These are phyloP conservation scores for Podospora appendiculata DNA, from an alignment of 495 filamentous ascomycete genomes.

Conservation along the genomic window DNA sequence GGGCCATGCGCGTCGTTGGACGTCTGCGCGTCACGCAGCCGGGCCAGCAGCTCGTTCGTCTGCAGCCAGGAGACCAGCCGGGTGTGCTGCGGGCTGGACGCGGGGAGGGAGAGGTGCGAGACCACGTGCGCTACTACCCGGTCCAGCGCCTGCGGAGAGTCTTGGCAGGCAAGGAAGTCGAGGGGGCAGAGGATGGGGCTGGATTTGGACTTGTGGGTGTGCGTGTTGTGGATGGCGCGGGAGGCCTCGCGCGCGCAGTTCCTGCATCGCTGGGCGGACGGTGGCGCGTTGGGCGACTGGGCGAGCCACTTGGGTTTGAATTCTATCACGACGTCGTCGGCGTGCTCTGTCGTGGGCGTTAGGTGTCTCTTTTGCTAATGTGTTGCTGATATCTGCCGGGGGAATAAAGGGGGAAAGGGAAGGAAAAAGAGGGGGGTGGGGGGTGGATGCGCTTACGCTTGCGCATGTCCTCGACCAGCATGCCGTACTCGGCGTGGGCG, in stretches of 20 bases:
- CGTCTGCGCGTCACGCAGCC: slow-evolving; percentile 42
- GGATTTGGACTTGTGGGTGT: neutral
- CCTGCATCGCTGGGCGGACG: slow-evolving; percentile 59
- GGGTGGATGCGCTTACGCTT: slow-evolving; percentile 10
- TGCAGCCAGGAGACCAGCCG: slow-evolving; percentile 18
- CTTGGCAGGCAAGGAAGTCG: slow-evolving; percentile 9
- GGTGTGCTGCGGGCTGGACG: neutral
- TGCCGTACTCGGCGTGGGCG: slow-evolving; percentile 53
- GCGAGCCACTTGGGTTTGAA: slow-evolving; percentile 94
- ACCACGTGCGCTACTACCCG: neutral
- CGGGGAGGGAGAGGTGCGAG: neutral
- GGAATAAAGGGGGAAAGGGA: slow-evolving; percentile 1
- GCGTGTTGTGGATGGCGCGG: slow-evolving; percentile 7
- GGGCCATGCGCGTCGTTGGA: slow-evolving; percentile 41
- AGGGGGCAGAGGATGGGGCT: slow-evolving; percentile 18
- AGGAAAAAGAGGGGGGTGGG: neutral
- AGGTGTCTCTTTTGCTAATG: neutral
- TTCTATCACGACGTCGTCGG: slow-evolving; percentile 51
- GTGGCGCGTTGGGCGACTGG: slow-evolving; percentile 73
- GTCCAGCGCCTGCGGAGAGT: neutral
- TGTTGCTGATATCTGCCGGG: neutral
- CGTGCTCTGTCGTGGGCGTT: slow-evolving; percentile 9
- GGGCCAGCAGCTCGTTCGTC: slow-evolving; percentile 28
- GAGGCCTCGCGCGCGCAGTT: slow-evolving; percentile 72
- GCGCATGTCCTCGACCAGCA: slow-evolving; percentile 79